Base-by-base conservation (phyloP, 805 yeast species). In the Metschnikowia borealis region DNA sequence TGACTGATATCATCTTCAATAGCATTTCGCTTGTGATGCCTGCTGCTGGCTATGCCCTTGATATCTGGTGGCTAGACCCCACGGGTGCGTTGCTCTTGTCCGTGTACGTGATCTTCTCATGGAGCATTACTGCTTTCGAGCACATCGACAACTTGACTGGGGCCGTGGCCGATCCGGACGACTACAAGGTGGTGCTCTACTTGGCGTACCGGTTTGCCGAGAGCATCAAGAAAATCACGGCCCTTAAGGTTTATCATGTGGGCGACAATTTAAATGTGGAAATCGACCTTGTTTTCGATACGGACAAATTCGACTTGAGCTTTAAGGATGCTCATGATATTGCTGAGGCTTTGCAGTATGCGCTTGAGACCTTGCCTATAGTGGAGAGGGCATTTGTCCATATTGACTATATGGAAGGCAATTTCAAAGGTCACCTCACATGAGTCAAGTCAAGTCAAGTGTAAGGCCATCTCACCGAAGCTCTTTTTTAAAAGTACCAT, bases 351-450 rank as follows among this genome's bases (percentile, higher is more conserved):
- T 68, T 87, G 41, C 95, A 87, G 65, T 87, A 86, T 60, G 87
- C 94, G 1, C 73, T 87, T 23, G 95, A 87, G 56, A 81, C 90
- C 0, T 68, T 87, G 52, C 90, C 92, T 0, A 79, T 74, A 64
- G 90, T 87, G 2, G 92, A 87, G 62, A 71, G 95, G 47, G 89
- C 91, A 1, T 87, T 84, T 72, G 94, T 87, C 15, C 95, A 87
- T 62, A 74, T 87, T 32, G 95, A 87, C 58, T 83, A 82, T 50
- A 71, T 71, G 75, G 72, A 66, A 50, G 76, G 75, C 13, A 73
- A 73, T 50, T 73, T 58, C 60, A 67, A 67, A 53, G 77, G 77
- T 4, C 77, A 73, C 52, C 61, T 73, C 51, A 65, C 61, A 33
- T 69, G 48, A 34, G 17, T 26, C 29, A 8, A 26, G 29, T 26